A percentile compares a stretch with the other conserved stretches of the same genome.
phyloP scores from a whole-genome alignment of 1,284 basidiomycete genomes.

The Ustilago bromivora region DNA sequence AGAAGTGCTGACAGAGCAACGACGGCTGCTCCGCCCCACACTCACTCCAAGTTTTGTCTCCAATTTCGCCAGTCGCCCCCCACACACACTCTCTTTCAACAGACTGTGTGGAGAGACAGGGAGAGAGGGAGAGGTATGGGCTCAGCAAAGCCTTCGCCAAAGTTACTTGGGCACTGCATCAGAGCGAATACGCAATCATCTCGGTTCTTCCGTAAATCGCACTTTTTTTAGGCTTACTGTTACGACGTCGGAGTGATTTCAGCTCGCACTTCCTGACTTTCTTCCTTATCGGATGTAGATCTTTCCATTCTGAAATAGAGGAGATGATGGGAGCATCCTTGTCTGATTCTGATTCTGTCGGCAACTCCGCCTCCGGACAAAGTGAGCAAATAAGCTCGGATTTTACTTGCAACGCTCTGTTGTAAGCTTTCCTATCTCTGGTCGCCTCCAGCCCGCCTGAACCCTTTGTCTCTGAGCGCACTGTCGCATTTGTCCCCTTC shows the following conservation, averaged over 20 bases:
- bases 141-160: not conserved
- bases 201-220: slow-evolving; percentile 1
- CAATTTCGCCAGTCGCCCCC: not conserved
- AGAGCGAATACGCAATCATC: not conserved
- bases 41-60: not conserved
- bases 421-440: not conserved
- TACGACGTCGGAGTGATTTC: slow-evolving; percentile 7
- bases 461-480: not conserved
- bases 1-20: not conserved
- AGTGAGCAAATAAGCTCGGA: not conserved
- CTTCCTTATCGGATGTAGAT: slow-evolving; percentile 28
- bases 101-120: not conserved
- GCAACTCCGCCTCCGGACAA: not conserved
- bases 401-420: not conserved
- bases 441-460: not conserved
- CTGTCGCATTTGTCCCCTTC: not conserved
- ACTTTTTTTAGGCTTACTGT: not conserved
- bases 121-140: too few species aligned
- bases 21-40: slow-evolving; percentile 15
- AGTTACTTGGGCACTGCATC: not conserved
- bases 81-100: not conserved
- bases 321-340: not conserved
- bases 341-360: not conserved
- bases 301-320: slow-evolving; percentile 10
- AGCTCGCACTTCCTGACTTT: not conserved